Evolutionary conservation across 2,329 filamentous ascomycete genomes (phyloP), one percentile per base, ranked within the genome.

Genomic region (Massarina eburnea): DNA sequence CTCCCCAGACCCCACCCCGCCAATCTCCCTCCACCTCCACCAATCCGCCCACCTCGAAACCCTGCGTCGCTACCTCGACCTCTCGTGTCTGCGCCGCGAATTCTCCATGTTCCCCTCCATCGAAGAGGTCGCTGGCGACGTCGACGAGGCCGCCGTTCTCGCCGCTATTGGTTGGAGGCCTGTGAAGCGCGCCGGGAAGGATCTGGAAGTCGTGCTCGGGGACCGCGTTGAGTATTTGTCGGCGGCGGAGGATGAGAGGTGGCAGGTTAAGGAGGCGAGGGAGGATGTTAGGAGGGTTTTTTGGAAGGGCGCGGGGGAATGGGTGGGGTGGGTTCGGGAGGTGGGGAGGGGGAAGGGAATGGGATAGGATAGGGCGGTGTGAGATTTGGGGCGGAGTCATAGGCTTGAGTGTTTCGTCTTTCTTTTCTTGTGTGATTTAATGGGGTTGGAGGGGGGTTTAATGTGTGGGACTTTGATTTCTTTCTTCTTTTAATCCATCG

Each of bases 121-220:
- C 32, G 41, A 53, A 12, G 42, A 46, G 8, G 41, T 49, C 10
- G 54, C 54, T 18, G 59, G 55, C 8, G 50, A 60, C 8, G 48
- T 62, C 3, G 70, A 65, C 1, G 72, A 75, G 49, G 67, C 55
- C 8, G 63, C 73, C 10, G 66, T 73, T 4, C 51, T 76, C 14
- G 62, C 72, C 24, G 71, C 72, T 0, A 73, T 76, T 34, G 74
- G 73, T 0, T 76, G 74, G 73, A 56, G 54, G 4, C 71, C 73
- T 2, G 35, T 37, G 8, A 12, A 12, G 35, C 7, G 19, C 12
- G 14, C 37, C 48, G 33, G 64, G 51, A 6, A 57, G 40, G 51
- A 66, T 53, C 30, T 64, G 47, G 55, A 74, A 68, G 42, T 75
- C 61, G 71, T 72, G 17, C 37, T 48, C 22, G 48, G 52, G 39